A percentile compares a stretch with the other conserved stretches of the same genome.
Conservation (phyloP, 108 stramenopile genomes). For the Aurantiochytrium sp. region DNA sequence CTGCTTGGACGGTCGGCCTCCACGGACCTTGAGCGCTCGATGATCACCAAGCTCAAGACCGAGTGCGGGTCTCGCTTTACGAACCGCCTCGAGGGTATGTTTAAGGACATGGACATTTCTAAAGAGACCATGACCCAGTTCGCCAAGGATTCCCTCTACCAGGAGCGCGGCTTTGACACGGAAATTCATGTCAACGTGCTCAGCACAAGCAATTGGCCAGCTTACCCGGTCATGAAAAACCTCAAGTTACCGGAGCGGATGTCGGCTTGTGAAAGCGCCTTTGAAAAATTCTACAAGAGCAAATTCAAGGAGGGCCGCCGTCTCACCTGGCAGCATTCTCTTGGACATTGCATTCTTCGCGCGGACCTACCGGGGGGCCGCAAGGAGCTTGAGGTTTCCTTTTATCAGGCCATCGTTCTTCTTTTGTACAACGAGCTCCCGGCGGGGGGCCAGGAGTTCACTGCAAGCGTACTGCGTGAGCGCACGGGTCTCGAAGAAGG, state of each 20-base stretch:
- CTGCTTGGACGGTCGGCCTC: conserved; percentile 71
- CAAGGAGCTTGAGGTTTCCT: conserved; percentile 71
- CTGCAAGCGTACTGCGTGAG: conserved; percentile 59
- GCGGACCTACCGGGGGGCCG: conserved; percentile 44
- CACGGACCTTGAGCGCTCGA: conserved; percentile 76
- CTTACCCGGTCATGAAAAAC: conserved; percentile 65
- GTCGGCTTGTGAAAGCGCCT: conserved; percentile 46
- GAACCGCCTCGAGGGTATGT: conserved; percentile 99
- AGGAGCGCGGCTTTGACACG: conserved; percentile 22
- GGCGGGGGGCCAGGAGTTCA: conserved; percentile 21
- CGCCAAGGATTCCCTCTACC: conserved; percentile 17
- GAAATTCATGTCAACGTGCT: conserved; percentile 83
- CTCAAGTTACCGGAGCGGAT: conserved; percentile 61
- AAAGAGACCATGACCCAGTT: conserved; percentile 78
- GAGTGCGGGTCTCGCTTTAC: conserved; percentile 96
- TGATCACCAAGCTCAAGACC: conserved; percentile 83
- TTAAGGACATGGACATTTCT: conserved; percentile 89
- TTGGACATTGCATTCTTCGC: conserved; percentile 72
- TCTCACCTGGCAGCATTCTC: conserved; percentile 84
- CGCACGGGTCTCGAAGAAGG: conserved; percentile 73
- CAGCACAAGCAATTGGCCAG: conserved; percentile 93
- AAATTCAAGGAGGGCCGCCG: conserved; percentile 82
- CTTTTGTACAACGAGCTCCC: conserved; percentile 64
- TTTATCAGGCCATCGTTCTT: conserved; percentile 84
- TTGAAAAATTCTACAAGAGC: conserved; percentile 66